Conservation (phyloP, 345 rosid genomes). For the Angophora floribunda region DNA sequence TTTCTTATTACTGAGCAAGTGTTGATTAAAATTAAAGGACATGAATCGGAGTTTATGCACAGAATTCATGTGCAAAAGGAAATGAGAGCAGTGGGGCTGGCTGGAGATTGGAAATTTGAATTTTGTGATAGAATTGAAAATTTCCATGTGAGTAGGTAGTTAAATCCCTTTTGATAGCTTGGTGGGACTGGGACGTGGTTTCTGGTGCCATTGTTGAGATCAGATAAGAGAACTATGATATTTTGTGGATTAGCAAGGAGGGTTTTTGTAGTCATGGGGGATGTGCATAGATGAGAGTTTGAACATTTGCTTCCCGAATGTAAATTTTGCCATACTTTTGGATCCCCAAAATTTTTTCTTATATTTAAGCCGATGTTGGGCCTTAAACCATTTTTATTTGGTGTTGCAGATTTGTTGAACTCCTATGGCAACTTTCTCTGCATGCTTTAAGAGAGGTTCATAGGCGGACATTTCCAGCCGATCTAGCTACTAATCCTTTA, state of each 20-base stretch:
- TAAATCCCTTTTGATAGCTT: not conserved
- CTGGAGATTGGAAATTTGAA: not conserved
- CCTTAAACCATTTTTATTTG: not conserved
- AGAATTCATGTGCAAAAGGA: not conserved
- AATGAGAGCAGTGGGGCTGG: not conserved
- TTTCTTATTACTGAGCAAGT: not conserved
- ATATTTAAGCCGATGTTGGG: not conserved
- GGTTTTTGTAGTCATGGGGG: not conserved
- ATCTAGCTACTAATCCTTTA: slow-evolving; percentile 74
- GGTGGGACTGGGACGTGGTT: not conserved
- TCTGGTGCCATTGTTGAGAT: not conserved
- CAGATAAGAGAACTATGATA: not conserved
- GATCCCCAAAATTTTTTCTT: not conserved
- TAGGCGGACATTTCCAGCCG: slow-evolving; percentile 83
- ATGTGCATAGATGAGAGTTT: not conserved
- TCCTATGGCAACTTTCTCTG: slow-evolving; percentile 96
- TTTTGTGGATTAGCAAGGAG: not conserved
- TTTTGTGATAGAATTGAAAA: not conserved
- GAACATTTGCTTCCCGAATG: not conserved
- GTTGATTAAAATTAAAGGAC: not conserved
- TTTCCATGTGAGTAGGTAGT: not conserved
- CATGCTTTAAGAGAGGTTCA: slow-evolving; percentile 97
- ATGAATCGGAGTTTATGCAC: not conserved
- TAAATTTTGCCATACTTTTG: not conserved
- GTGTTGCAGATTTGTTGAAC: slow-evolving; percentile 84